Base-by-base conservation (phyloP, 345 rosid species). In the Populus tremula region DNA sequence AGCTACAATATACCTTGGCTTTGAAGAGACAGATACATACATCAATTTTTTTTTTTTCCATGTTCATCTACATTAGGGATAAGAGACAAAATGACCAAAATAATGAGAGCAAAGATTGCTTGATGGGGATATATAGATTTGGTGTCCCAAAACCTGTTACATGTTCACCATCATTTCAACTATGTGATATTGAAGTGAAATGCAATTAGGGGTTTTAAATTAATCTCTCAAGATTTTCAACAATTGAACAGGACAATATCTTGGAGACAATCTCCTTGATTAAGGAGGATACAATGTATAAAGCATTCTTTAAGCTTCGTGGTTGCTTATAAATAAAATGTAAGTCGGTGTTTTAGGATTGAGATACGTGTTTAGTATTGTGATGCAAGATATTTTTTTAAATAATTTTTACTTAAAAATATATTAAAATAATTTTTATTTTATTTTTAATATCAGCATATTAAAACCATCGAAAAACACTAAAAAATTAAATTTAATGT, bases 1-100 rank as follows among this genome's bases (percentile, higher is more conserved):
- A 43, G 79, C 41, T 36, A 45, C 71, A 77, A 72, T 54, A 70
- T 82, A 74, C 80, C 90, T 87, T 87, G 71, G 86, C 86, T 82
- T 87, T 78, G 78, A 85, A 87, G 90, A 84, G 78, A 87, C 80
- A 70, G 80, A 41, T 45, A 80, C 63, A 76, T 29, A 70, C 72
- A 72, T 66, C 79, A 70, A 80, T 17, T 66, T 4, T 33, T 4
- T 4, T 33, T 4, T 33, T 18, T 14, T 66, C 35, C 74, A 49
- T 66, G 77, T 25, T 70, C 77, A 71, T 80, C 74, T 70, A 78
- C 73, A 71, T 38, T 59, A 78, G 62, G 54, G 54, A 76, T 54
- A 70, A 72, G 53, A 68, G 36, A 53, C 74, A 33, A 79, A 9
- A 76, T 27, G 54, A 77, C 23, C 78, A 21, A 79, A 14, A 68